Evolutionary conservation across 805 yeast species (phyloP), one percentile per base, ranked within the genome.

Genomic region (Metschnikowia lunata): DNA sequence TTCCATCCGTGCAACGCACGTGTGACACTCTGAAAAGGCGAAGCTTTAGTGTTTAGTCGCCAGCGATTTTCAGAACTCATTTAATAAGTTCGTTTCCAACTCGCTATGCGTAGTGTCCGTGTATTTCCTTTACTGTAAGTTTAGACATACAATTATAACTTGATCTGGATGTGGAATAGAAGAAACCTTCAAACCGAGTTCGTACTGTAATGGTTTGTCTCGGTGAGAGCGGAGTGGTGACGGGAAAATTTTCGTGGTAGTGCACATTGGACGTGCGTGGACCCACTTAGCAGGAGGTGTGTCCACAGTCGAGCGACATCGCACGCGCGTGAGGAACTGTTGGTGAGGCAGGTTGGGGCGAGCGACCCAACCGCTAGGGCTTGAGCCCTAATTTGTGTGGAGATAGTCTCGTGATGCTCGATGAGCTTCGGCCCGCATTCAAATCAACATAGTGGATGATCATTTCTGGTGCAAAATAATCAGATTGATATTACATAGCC

Each of bases 241-340:
- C 26, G 48, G 46, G 50, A 47, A 47, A 43, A 43, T 47, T 47
- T 47, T 47, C 48, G 48, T 36, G 40, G 50, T 40, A 28, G 40
- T 42, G 45, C 45, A 42, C 45, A 42, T 36, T 42, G 40, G 14
- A 13, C 8, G 40, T 37, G 45, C 45, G 45, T 33, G 37, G 23
- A 8, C 40, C 40, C 8, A 11, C n/a, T 29, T 29, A 12, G 31
- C n/a, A 12, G 31, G 4, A 18, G 23, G 23, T 18, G 5, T 5
- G 3, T 18, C 23, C 23, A 18, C 23, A 18, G 23, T 18, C 23
- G 23, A 18, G 5, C 23, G 23, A 18, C 23, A 18, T 18, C 23
- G 23, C 5, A 18, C 4, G 23, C 23, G 23, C 23, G 23, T 18
- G 23, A 18, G 23, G 3, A 18, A 18, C 23, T 18, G 23, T 18